Evolutionary conservation across 352 stramenopile species (phyloP), one percentile per base, ranked within the genome.

Genomic region (Ophiocytium majus): DNA sequence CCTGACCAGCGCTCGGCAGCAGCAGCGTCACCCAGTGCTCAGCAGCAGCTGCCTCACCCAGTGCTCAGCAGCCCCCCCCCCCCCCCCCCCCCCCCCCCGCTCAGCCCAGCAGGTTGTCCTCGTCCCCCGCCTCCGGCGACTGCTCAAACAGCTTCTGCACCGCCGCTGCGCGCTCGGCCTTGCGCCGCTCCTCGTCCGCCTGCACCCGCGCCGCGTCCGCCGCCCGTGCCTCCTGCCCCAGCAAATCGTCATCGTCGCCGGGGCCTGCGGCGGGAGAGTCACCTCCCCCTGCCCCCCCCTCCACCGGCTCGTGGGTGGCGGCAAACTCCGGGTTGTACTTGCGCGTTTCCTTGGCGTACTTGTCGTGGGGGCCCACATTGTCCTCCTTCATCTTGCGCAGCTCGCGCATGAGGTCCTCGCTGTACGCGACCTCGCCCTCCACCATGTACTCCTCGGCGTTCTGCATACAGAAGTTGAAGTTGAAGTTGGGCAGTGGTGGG

Each of bases 241-340:
- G 75, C 32, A 81, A 81, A 81, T 81, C 75, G 10, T 81, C 32
- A 36, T 37, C 50, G 1, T 57, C 75, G 10, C 50, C 32, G 32
- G 1, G 1, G 5, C 1, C 36, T n/a, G n/a, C n/a, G n/a, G n/a
- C n/a, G n/a, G n/a, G n/a, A n/a, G n/a, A n/a, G n/a, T n/a, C n/a
- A 81, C 23, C 36, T 10, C 50, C 75, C 28, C n/a, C n/a, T 9
- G 19, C 32, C 37, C 17, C 5, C 17, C 31, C 64, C 5, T 81
- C 75, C 1, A 81, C 10, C 31, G 75, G 75, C 50, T 81, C 75
- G 17, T 88, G 80, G 0, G 33, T 76, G 33, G 82, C 81, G 31
- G 85, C 85, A 78, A 89, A 89, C 43, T 89, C 76, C 14, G 79
- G 79, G 78, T 89, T 89, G 83, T 89, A 89, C 10, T 49, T 76